Percentiles rank a stretch among this genome's conserved stretches.
Conservation (phyloP, 148 eudicot species). For the Oxyria digyna region DNA sequence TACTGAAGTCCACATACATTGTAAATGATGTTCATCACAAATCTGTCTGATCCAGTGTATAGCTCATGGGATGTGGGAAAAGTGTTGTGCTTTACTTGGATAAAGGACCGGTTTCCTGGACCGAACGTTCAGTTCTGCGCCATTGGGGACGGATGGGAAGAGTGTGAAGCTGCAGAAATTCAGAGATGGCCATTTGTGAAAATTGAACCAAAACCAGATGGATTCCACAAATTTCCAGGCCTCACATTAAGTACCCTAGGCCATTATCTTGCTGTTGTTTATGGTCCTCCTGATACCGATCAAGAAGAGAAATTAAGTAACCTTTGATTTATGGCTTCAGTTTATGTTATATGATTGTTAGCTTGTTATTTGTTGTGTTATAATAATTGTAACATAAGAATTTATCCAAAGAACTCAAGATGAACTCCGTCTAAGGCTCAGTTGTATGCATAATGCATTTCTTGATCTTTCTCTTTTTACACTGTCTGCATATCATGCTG, state of each 20-base stretch:
- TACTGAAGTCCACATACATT: background rate
- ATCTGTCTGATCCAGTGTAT: constrained; percentile 45
- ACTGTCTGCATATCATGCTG: background rate
- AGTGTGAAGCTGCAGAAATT: constrained; percentile 79
- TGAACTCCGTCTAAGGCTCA: background rate
- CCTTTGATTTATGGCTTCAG: no score
- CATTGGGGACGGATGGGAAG: constrained; percentile 96
- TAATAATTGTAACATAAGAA: background rate
- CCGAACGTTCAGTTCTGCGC: constrained; percentile 70
- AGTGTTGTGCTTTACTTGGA: constrained; percentile 60
- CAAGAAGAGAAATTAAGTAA: constrained; percentile 9
- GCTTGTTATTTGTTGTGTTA: background rate
- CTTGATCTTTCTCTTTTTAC: background rate
- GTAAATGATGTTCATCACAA: background rate
- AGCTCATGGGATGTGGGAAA: constrained; percentile 97
- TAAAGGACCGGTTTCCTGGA: constrained; percentile 56
- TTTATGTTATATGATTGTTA: background rate
- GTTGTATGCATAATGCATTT: background rate
- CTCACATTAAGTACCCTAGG: constrained; percentile 44
- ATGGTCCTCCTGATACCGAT: constrained; percentile 35
- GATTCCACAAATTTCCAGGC: constrained; percentile 73
- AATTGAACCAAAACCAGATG: constrained; percentile 54
- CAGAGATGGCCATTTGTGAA: constrained; percentile 85
- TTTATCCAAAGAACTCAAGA: background rate
- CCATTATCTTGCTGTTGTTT: constrained; percentile 65